Conservation (phyloP, 2,329 filamentous ascomycete genomes). For the Colletotrichum musae region DNA sequence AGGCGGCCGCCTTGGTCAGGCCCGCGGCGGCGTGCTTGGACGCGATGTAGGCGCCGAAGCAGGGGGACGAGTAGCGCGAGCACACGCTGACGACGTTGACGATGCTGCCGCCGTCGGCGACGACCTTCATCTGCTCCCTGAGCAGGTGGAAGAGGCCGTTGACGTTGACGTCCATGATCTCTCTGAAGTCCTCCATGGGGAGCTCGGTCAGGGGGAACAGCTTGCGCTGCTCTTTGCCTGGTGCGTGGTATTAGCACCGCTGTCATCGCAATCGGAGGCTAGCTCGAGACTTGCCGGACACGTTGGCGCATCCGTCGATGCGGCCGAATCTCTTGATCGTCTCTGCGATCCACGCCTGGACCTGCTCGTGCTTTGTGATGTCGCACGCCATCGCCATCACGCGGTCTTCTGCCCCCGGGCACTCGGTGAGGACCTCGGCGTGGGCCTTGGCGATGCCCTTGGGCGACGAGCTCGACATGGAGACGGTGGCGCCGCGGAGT, state of each 20-base stretch:
- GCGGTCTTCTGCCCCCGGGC: slow-evolving; percentile 13
- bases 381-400: slow-evolving; percentile 23
- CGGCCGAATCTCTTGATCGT: slow-evolving; percentile 23
- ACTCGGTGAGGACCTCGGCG: slow-evolving; percentile 26
- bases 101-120: slow-evolving; percentile 56
- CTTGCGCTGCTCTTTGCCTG: slow-evolving; percentile 45
- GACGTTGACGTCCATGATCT: slow-evolving; percentile 43
- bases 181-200: slow-evolving; percentile 43
- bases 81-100: slow-evolving; percentile 59
- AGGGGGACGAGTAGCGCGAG: slow-evolving; percentile 44
- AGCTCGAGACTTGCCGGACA: slow-evolving; percentile 3
- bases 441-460: slow-evolving; percentile 46
- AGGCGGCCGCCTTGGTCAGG: slow-evolving; percentile 54
- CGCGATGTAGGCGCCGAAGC: slow-evolving; percentile 50
- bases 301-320: slow-evolving; percentile 28
- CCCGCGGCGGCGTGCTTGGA: slow-evolving; percentile 58
- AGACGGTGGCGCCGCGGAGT: slow-evolving; percentile 45
- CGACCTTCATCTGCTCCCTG: slow-evolving; percentile 44
- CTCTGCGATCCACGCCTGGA: slow-evolving; percentile 20
- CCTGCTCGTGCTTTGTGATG: slow-evolving; percentile 8
- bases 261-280: neutral
- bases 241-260: neutral
- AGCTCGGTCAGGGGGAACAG: slow-evolving; percentile 44
- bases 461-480: slow-evolving; percentile 15
- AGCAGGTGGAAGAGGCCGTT: slow-evolving; percentile 44